A percentile compares a stretch with the other conserved stretches of the same genome.
phyloP scores from a whole-genome alignment of 768 basidiomycete genomes.

The Mycena vulgaris region DNA sequence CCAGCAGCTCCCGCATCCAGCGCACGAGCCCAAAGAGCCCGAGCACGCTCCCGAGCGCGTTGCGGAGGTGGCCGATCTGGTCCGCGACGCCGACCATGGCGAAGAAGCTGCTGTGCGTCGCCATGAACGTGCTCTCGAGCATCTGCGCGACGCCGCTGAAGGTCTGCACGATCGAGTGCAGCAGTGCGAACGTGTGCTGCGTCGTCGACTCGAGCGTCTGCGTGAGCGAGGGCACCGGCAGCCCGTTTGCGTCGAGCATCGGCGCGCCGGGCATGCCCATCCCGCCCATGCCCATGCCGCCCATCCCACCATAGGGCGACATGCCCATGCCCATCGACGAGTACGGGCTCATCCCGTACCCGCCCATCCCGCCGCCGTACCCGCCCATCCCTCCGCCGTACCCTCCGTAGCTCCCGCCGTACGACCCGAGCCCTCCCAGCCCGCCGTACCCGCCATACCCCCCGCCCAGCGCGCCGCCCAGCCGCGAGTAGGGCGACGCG shows the following conservation, averaged over 20 bases:
- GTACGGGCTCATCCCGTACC: slow-evolving; percentile 41
- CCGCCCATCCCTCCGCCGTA: slow-evolving; percentile 45
- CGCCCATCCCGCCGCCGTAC: slow-evolving; percentile 52
- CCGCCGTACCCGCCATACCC: slow-evolving; percentile 56
- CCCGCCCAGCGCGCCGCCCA: slow-evolving; percentile 59
- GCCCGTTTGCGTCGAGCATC: slow-evolving; percentile 64
- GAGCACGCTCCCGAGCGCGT: slow-evolving; percentile 94
- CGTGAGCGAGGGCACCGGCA: slow-evolving; percentile 78
- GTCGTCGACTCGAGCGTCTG: slow-evolving; percentile 93
- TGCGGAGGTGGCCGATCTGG: slow-evolving; percentile 92
- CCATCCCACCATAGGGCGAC: slow-evolving; percentile 45
- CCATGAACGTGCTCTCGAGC: slow-evolving; percentile 98
- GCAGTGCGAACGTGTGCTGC: slow-evolving; percentile 91
- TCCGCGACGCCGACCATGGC: slow-evolving; percentile 98
- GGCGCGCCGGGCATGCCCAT: slow-evolving; percentile 61
- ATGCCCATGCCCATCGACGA: slow-evolving; percentile 40
- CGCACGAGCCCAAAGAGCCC: slow-evolving; percentile 91
- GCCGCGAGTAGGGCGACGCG: slow-evolving; percentile 60
- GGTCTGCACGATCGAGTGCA: slow-evolving; percentile 96
- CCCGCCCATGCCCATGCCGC: slow-evolving; percentile 45
- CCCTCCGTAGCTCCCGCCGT: slow-evolving; percentile 55
- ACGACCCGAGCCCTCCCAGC: slow-evolving; percentile 39
- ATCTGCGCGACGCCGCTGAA: slow-evolving; percentile 97
- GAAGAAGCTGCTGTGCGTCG: slow-evolving; percentile 95
- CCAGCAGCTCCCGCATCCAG: slow-evolving; percentile 83